Evolutionary conservation across 257 asterid species (phyloP).

Genomic region (Solanum clarkiae): DNA sequence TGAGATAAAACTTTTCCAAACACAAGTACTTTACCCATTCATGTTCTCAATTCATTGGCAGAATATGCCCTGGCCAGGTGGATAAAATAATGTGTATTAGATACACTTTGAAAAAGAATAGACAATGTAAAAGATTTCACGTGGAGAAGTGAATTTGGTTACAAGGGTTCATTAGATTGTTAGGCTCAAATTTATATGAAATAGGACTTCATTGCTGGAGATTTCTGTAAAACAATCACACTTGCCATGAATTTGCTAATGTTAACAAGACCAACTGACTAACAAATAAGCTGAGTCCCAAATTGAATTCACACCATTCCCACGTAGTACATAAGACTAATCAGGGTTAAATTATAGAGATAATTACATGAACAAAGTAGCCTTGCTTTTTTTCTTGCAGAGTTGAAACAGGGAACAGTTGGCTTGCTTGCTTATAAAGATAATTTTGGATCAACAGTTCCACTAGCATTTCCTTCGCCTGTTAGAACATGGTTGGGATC

Average conservation of each 20-base stretch:
- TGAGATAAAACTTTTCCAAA: not conserved
- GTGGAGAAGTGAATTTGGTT: not conserved
- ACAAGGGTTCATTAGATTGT: not conserved
- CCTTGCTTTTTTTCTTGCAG: not conserved
- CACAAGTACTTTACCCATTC: not conserved
- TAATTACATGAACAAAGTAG: not conserved
- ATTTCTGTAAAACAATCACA: not conserved
- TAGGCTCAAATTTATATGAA: not conserved
- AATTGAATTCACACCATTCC: not conserved
- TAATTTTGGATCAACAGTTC: slow-evolving; percentile 59
- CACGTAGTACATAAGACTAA: not conserved
- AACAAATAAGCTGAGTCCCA: not conserved
- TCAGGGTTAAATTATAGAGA: not conserved
- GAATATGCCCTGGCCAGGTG: not conserved
- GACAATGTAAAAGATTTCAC: not conserved
- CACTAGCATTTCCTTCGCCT: slow-evolving; percentile 79
- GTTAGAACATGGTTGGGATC: slow-evolving; percentile 67
- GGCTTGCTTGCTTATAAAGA: slow-evolving; percentile 20
- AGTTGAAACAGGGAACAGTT: not conserved
- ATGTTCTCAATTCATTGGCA: not conserved
- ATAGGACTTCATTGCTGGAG: not conserved
- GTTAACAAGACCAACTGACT: not conserved
- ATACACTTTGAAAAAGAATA: not conserved
- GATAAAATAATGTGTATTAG: not conserved
- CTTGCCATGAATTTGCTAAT: not conserved